Percentiles rank a stretch among this genome's conserved stretches.
Evolutionary conservation across 805 yeast genomes (phyloP).

Genomic region (Yueomyces sp.): DNA sequence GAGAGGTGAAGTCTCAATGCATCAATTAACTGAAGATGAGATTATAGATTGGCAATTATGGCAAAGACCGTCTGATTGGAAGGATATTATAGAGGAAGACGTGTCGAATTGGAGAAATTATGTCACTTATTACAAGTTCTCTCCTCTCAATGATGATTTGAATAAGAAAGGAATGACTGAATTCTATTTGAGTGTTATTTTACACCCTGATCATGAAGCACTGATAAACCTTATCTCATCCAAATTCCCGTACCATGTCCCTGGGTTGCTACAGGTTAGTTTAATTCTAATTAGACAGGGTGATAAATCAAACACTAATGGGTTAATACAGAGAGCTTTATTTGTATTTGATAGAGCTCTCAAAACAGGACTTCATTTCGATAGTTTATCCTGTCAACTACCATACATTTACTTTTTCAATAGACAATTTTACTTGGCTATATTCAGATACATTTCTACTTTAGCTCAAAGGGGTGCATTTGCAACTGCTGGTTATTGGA

Average conservation of each 20-base stretch:
- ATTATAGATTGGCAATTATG: slow-evolving; percentile 25
- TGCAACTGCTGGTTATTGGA: slow-evolving; percentile 63
- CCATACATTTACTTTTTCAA: slow-evolving; percentile 68
- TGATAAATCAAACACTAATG: slow-evolving; percentile 52
- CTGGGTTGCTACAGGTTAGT: slow-evolving; percentile 68
- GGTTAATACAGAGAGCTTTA: slow-evolving; percentile 61
- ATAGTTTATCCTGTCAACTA: slow-evolving; percentile 42
- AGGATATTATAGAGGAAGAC: slow-evolving; percentile 33
- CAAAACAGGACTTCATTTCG: slow-evolving; percentile 43
- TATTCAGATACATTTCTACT: slow-evolving; percentile 58
- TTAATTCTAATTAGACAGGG: slow-evolving; percentile 66
- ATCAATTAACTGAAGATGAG: slow-evolving; percentile 32
- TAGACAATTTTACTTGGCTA: slow-evolving; percentile 60
- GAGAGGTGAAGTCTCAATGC: slow-evolving; percentile 48
- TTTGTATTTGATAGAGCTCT: slow-evolving; percentile 71
- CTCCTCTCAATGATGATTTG: slow-evolving; percentile 24
- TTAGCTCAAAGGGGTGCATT: slow-evolving; percentile 68
- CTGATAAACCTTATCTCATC: slow-evolving; percentile 41
- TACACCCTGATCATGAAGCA: slow-evolving; percentile 71
- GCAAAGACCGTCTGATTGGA: slow-evolving; percentile 34
- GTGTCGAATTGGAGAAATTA: slow-evolving; percentile 24
- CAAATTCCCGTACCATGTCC: slow-evolving; percentile 59
- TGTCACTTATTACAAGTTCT: slow-evolving; percentile 47
- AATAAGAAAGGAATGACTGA: slow-evolving; percentile 26
- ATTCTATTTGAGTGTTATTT: slow-evolving; percentile 51